Conservation (phyloP, 208 protist genomes). For the Leptomonas seymouri region DNA sequence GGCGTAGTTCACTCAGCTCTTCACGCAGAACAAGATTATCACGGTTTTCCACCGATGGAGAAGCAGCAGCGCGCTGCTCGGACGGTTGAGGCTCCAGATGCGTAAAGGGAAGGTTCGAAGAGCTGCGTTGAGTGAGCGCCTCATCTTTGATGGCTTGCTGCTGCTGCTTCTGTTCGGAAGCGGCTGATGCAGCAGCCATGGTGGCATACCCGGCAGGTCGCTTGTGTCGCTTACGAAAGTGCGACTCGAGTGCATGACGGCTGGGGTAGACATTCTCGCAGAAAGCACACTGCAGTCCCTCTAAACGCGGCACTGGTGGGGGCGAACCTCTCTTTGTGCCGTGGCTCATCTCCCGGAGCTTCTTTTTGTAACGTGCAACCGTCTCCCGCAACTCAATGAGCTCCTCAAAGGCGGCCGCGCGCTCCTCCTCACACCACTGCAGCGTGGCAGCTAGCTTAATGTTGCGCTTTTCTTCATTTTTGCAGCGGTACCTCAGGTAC, state of each 20-base stretch:
- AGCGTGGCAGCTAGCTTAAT: conserved; percentile 19
- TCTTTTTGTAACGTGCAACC: conserved; percentile 37
- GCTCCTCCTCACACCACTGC: conserved; percentile 42
- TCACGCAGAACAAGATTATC: conserved; percentile 24
- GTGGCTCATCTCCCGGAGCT: conserved; percentile 18
- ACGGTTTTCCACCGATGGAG: background rate
- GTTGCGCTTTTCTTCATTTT: conserved; percentile 28
- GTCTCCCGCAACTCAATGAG: conserved; percentile 65
- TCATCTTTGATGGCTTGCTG: background rate
- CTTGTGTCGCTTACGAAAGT: conserved; percentile 71
- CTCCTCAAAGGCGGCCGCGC: conserved; percentile 66
- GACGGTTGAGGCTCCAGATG: background rate
- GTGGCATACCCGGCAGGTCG: conserved; percentile 36
- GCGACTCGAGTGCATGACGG: conserved; percentile 58
- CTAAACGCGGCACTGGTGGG: background rate
- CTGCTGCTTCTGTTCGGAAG: conserved; percentile 10
- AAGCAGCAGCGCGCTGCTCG: background rate
- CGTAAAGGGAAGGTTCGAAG: conserved; percentile 5
- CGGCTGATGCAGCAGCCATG: conserved; percentile 37
- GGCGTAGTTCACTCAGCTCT: conserved; percentile 45
- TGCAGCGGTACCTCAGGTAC: conserved; percentile 46
- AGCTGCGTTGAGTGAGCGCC: background rate
- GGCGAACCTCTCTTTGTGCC: background rate
- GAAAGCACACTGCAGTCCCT: conserved; percentile 41
- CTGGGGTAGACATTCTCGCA: conserved; percentile 76